Evolutionary conservation across 2,329 filamentous ascomycete species (phyloP), one percentile per base, ranked within the genome.

Genomic region (Fusarium sp.): DNA sequence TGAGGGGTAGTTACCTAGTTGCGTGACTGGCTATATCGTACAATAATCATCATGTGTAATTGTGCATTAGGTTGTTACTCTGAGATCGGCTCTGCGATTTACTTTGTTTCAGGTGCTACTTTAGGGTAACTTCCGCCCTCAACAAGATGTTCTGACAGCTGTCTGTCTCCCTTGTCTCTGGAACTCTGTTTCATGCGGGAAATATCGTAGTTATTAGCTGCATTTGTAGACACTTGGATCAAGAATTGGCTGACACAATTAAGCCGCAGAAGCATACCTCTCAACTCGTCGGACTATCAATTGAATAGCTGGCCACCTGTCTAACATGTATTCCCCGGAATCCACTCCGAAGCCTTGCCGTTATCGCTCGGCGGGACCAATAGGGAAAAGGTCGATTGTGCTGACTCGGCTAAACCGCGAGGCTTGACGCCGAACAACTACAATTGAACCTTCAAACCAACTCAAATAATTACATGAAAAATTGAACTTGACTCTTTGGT

Each of bases 361-460:
- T 16, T 28, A 15, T 54, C 13, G 9, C 12, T 18, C 7, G 12
- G 60, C 58, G 51, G 64, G 56, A 69, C 72, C 72, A 74, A 74
- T 74, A 12, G 60, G 70, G 51, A 39, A 41, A 57, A 44, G 28
- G 50, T 70, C 44, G 58, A 73, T 73, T 65, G 27, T 71, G 73
- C 72, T 75, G 60, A 75, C 73, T 73, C 48, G 60, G 56, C 56
- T 13, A 60, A 40, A 28, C 31, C 44, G 63, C 31, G 43, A 46
- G 15, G 18, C 18, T 13, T 37, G 47, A 9, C 23, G 18, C 15
- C 41, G 16, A 48, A 37, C 12, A 51, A 40, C 23, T 39, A 48
- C 47, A 34, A 63, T 64, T 51, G 51, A 53, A 8, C 12, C 11
- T 44, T 11, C 50, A 27, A 23, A 39, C 4, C 3, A 12, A 0